These are phyloP conservation scores for Skeletonema costatum DNA, from an alignment of 108 stramenopile genomes.

Conservation along the genomic window DNA sequence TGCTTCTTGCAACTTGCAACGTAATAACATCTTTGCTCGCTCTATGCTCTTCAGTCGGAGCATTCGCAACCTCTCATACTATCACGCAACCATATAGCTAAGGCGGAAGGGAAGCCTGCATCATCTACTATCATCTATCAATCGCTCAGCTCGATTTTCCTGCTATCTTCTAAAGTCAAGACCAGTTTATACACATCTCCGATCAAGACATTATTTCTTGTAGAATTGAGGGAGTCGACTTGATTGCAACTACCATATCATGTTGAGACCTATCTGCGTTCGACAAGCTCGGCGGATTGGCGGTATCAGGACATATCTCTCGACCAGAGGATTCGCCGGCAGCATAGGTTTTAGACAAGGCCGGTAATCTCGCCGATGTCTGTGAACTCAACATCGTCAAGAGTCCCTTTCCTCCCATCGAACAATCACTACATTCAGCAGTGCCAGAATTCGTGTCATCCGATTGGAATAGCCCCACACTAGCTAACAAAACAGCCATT, in stretches of 20 bases:
- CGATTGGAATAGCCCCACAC: slow-evolving; percentile 44
- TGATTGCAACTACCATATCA: neutral
- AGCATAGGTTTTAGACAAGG: neutral
- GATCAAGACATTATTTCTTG: neutral
- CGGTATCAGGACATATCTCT: neutral
- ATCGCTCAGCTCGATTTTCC: too few relatives aligned
- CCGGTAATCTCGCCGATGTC: slow-evolving; percentile 28
- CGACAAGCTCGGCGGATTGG: neutral
- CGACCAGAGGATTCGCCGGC: neutral
- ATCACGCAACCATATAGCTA: too few relatives aligned
- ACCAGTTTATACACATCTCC: neutral
- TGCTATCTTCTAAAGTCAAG: too few relatives aligned
- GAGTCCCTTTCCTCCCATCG: slow-evolving; percentile 70
- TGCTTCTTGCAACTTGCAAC: too few relatives aligned
- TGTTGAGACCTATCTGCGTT: neutral
- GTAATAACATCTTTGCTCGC: too few relatives aligned
- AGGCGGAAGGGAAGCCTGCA: too few relatives aligned
- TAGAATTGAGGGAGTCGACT: too few relatives aligned
- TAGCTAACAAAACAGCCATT: slow-evolving; percentile 66
- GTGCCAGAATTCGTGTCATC: slow-evolving; percentile 68
- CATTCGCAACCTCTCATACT: too few relatives aligned
- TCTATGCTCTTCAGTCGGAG: too few relatives aligned
- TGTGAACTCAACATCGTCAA: slow-evolving; percentile 34
- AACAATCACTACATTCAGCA: slow-evolving; percentile 35
- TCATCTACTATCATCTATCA: too few relatives aligned